Conservation (phyloP, 192 early-diverging fungal genomes). For the Backusella psychrophila region DNA sequence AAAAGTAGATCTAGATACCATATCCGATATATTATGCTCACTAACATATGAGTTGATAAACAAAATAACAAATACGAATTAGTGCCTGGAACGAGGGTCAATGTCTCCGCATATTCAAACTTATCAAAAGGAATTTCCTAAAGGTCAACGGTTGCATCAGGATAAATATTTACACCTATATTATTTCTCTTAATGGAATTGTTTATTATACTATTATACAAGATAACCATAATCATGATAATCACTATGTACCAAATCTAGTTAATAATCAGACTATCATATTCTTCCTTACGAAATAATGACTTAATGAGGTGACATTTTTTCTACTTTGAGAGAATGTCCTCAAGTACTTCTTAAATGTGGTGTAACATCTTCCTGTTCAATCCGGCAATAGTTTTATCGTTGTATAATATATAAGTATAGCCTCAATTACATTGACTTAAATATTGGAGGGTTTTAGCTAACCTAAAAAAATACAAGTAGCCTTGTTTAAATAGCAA, state of each 20-base stretch:
- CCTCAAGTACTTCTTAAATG: background rate
- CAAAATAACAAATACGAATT: background rate
- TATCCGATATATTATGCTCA: background rate
- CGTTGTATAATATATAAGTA: background rate
- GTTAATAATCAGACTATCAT: background rate
- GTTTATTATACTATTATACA: background rate
- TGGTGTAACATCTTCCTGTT: background rate
- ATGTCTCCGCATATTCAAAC: background rate
- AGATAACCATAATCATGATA: background rate
- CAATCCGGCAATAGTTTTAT: background rate
- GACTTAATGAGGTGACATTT: background rate
- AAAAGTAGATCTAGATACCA: background rate
- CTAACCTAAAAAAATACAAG: background rate
- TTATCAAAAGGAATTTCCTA: background rate
- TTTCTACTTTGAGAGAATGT: background rate
- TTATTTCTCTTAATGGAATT: background rate
- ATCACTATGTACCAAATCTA: background rate
- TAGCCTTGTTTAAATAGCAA: background rate
- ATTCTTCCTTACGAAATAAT: background rate
- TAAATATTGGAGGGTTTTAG: background rate
- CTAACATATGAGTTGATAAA: background rate
- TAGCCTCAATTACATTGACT: background rate
- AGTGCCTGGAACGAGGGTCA: background rate
- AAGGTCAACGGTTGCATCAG: background rate
- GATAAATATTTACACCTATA: background rate